A percentile compares a stretch with the other conserved stretches of the same genome.
phyloP scores from a whole-genome alignment of 495 filamentous ascomycete genomes.

The Lasiosphaeria hispida region DNA sequence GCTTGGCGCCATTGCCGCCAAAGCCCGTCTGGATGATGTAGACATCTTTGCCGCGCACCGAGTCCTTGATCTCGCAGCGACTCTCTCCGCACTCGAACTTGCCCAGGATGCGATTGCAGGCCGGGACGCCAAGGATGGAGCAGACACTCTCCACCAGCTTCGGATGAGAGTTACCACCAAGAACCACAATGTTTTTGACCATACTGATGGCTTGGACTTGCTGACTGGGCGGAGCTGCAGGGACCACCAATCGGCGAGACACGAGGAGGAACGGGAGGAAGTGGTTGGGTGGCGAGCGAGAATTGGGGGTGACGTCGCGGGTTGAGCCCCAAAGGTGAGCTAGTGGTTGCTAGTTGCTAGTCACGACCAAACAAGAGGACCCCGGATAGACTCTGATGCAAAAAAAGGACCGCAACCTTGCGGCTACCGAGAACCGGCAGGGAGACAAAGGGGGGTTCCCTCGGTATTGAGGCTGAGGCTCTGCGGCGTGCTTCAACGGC shows the following conservation, averaged over 20 bases:
- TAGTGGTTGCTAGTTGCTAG: too few species aligned
- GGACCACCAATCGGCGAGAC: conserved; percentile 10
- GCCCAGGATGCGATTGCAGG: conserved; percentile 74
- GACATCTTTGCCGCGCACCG: conserved; percentile 95
- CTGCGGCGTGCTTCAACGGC: conserved; percentile 13
- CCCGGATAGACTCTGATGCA: too few species aligned
- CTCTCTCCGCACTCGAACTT: conserved; percentile 96
- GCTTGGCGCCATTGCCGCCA: conserved; percentile 59
- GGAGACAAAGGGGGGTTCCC: neutral
- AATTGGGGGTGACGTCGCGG: conserved; percentile 9
- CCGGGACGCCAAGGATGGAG: conserved; percentile 78
- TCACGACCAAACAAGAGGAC: too few species aligned
- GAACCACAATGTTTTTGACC: conserved; percentile 95
- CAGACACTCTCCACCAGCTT: conserved; percentile 81
- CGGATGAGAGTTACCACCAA: conserved; percentile 91
- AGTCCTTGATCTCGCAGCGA: conserved; percentile 91
- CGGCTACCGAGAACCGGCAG: conserved; percentile 10
- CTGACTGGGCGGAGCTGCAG: conserved; percentile 14
- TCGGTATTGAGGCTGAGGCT: conserved; percentile 15
- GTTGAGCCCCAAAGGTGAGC: neutral
- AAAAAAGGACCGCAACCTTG: conserved; percentile 4
- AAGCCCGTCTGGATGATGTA: conserved; percentile 89
- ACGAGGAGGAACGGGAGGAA: conserved; percentile 8
- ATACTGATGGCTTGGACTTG: conserved; percentile 45
- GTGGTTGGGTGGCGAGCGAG: conserved; percentile 12